phyloP scores from a whole-genome alignment of 108 stramenopile genomes.

The Nannochloropsis oceanica region DNA sequence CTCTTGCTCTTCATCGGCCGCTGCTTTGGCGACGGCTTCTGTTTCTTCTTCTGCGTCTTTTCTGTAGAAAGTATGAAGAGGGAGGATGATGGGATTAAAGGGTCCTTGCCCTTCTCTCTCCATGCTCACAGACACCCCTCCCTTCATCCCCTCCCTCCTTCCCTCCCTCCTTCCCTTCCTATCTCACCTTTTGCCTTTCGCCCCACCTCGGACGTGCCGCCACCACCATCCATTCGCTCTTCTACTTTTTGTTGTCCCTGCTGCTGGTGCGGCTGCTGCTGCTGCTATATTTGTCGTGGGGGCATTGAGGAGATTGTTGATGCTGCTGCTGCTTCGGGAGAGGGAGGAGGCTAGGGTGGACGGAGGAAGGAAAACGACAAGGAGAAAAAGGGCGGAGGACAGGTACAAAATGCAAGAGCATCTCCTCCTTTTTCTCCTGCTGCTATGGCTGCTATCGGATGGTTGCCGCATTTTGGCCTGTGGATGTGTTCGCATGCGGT shows the following conservation, averaged over 20 bases:
- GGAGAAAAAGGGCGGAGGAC: not conserved
- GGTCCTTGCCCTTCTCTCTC: no score
- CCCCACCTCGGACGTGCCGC: not conserved
- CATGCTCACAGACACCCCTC: no score
- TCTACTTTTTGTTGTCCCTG: not conserved
- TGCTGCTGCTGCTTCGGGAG: not conserved
- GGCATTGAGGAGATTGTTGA: not conserved
- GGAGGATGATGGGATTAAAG: no score
- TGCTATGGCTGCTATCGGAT: not conserved
- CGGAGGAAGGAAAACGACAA: not conserved
- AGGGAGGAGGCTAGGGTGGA: not conserved
- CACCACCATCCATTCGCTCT: not conserved
- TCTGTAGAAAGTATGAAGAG: not conserved
- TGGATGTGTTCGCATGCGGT: no score
- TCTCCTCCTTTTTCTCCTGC: not conserved
- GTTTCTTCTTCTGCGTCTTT: not conserved
- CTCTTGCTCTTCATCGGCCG: not conserved
- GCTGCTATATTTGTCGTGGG: not conserved
- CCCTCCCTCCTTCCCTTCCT: not conserved
- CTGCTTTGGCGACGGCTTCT: not conserved
- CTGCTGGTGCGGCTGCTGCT: not conserved
- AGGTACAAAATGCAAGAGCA: not conserved
- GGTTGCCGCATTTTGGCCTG: not conserved
- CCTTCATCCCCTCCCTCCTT: not conserved
- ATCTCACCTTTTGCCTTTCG: not conserved